Evolutionary conservation across 1,284 basidiomycete genomes (phyloP).

Genomic region (Ceratobasidium sp.): DNA sequence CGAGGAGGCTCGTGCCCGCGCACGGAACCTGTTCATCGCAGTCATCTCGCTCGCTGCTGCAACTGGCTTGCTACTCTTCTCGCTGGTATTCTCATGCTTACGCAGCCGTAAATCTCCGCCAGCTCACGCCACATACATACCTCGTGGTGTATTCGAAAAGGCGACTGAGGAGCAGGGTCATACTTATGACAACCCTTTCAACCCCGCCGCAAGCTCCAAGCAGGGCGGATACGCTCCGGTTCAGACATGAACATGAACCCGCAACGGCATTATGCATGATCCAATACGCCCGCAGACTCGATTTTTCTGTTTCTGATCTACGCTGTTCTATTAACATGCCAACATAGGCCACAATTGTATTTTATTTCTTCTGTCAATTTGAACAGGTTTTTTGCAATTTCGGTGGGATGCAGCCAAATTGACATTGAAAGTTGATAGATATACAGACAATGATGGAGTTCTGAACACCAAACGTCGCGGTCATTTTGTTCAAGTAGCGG

Average conservation of each 20-base stretch:
- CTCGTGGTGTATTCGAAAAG: conserved; percentile 23
- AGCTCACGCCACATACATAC: not conserved
- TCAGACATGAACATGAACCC: conserved; percentile 14
- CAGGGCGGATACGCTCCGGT: conserved; percentile 8
- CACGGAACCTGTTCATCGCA: conserved; percentile 3
- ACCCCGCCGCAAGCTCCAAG: not conserved
- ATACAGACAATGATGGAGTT: no score
- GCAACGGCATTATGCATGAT: no score
- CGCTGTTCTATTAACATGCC: no score
- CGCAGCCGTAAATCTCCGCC: not conserved
- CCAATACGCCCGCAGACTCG: no score
- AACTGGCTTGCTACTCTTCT: not conserved
- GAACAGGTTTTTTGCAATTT: no score
- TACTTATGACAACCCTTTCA: conserved; percentile 25
- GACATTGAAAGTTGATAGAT: no score
- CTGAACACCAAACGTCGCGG: no score
- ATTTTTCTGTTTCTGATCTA: no score
- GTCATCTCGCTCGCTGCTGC: conserved; percentile 17
- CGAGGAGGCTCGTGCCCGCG: not conserved
- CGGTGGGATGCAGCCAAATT: no score
- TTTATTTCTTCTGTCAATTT: no score
- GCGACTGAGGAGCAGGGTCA: conserved; percentile 15
- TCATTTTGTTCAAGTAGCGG: not conserved
- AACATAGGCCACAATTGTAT: no score
- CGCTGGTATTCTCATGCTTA: not conserved